Percentiles rank a stretch among this genome's conserved stretches.
Conservation (phyloP, 1,139 yeast genomes). For the Lodderomyces margitis region DNA sequence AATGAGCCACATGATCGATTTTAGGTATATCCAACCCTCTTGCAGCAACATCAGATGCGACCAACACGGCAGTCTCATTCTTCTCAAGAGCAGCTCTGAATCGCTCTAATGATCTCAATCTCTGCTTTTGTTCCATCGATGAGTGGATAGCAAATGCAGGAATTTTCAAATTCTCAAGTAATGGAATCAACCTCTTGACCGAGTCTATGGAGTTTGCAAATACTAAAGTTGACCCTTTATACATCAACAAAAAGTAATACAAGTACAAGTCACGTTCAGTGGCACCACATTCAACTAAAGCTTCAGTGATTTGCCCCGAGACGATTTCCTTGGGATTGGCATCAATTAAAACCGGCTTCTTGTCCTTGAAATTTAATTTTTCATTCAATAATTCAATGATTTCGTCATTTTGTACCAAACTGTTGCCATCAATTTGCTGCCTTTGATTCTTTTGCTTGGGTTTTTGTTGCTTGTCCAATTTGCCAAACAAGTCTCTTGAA, state of each 20-base stretch:
- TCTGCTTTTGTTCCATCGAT: constrained; percentile 91
- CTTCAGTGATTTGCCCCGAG: constrained; percentile 74
- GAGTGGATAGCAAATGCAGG: constrained; percentile 86
- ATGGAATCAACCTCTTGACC: constrained; percentile 80
- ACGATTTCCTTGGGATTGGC: constrained; percentile 85
- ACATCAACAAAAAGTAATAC: constrained; percentile 82
- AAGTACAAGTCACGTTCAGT: constrained; percentile 86
- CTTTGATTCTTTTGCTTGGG: constrained; percentile 14
- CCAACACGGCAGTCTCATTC: constrained; percentile 62
- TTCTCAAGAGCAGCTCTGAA: constrained; percentile 56
- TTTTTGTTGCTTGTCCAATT: constrained; percentile 45
- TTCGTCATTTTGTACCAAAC: constrained; percentile 49
- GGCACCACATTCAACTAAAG: constrained; percentile 88
- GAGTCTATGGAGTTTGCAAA: constrained; percentile 94
- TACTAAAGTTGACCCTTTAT: constrained; percentile 86
- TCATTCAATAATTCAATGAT: constrained; percentile 55
- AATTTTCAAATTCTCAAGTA: constrained; percentile 65
- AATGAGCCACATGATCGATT: constrained; percentile 93
- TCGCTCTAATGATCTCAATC: constrained; percentile 79
- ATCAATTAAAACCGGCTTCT: constrained; percentile 66
- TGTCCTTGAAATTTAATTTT: constrained; percentile 59
- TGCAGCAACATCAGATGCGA: constrained; percentile 98
- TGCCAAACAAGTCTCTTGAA: constrained; percentile 75
- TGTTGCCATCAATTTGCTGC: constrained; percentile 21
- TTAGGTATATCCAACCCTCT: constrained; percentile 93